phyloP scores from a whole-genome alignment of 2,329 filamentous ascomycete species.

The Dactylonectria estremocensis region DNA sequence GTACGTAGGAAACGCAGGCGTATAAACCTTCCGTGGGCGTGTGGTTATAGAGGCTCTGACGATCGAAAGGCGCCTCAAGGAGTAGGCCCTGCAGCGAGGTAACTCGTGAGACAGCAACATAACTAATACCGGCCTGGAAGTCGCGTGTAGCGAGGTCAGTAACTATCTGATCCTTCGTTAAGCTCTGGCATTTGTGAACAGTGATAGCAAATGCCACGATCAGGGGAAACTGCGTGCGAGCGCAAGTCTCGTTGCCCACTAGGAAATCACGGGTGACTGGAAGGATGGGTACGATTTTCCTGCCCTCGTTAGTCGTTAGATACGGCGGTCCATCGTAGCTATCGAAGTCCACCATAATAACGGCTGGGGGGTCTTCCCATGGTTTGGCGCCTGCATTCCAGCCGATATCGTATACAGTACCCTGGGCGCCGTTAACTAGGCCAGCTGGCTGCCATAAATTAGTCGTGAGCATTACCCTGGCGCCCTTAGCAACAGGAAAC shows the following conservation, averaged over 20 bases:
- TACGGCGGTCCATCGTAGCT: background rate
- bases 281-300: background rate
- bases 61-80: background rate
- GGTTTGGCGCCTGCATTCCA: background rate
- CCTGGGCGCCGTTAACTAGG: too few species aligned
- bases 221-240: background rate
- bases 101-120: background rate
- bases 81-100: background rate
- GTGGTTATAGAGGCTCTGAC: background rate
- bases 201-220: background rate
- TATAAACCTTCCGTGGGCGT: background rate
- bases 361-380: background rate
- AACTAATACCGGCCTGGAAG: constrained; percentile 1
- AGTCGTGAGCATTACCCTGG: background rate
- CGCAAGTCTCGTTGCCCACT: background rate
- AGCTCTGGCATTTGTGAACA: background rate
- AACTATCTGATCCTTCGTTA: background rate
- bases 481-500: background rate
- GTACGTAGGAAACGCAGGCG: background rate
- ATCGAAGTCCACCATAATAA: background rate
- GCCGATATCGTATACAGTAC: background rate
- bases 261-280: constrained; percentile 1
- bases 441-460: too few species aligned
- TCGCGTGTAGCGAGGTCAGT: background rate
- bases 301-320: background rate